A percentile compares a stretch with the other conserved stretches of the same genome.
Conservation (phyloP, 352 stramenopile genomes). For the Achlya hypogyna region DNA sequence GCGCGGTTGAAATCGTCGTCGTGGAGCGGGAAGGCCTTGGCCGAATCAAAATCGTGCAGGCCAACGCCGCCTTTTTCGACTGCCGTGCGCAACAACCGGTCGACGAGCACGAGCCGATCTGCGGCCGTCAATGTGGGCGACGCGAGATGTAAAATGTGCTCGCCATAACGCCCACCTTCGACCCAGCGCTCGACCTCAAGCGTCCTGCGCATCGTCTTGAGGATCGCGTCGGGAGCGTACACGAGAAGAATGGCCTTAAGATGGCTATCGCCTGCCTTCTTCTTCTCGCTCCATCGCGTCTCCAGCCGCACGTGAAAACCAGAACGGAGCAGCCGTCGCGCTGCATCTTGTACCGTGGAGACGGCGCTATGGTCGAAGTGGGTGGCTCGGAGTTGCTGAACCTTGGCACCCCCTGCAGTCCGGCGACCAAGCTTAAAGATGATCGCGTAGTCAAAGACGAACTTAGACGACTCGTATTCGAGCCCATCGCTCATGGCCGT, state of each 20-base stretch:
- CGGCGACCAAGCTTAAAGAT: conserved; percentile 1
- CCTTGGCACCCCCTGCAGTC: not conserved
- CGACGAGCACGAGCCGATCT: conserved; percentile 19
- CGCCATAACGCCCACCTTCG: conserved; percentile 12
- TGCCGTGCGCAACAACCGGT: conserved; percentile 12
- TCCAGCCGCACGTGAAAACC: conserved; percentile 17
- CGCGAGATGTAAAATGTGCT: conserved; percentile 10
- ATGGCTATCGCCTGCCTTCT: conserved; percentile 4
- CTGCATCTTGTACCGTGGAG: not conserved
- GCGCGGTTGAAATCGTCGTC: conserved; percentile 20
- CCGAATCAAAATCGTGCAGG: not conserved
- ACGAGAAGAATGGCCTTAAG: conserved; percentile 18
- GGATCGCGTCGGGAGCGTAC: conserved; percentile 8
- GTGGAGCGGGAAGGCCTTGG: conserved; percentile 18
- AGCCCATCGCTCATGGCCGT: not conserved
- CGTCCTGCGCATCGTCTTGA: conserved; percentile 1
- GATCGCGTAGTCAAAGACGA: conserved; percentile 18
- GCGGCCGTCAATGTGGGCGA: conserved; percentile 7
- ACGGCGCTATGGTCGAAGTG: not conserved
- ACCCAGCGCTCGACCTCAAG: conserved; percentile 21
- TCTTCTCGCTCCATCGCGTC: not conserved
- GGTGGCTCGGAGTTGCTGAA: not conserved
- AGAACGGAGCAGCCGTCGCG: not conserved
- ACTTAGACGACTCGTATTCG: not conserved
- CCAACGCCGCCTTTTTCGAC: conserved; percentile 8